Base-by-base conservation (phyloP, 768 basidiomycete species). In the Collybia mongolica region DNA sequence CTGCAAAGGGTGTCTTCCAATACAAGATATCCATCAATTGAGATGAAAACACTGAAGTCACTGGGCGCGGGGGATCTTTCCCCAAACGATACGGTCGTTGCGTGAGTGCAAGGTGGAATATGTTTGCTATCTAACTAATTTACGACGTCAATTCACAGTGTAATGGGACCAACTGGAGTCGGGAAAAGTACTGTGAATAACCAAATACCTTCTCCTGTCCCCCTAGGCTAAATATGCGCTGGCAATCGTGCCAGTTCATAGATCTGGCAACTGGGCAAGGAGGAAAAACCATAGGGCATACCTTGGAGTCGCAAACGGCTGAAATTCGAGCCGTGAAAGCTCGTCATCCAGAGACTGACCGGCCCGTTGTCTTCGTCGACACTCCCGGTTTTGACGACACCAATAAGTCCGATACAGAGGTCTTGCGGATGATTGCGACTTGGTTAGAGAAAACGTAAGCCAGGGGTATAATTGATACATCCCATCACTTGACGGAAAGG, bases 381-480 rank as follows among this genome's bases (percentile, higher is more conserved):
- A 54, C 53, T 14, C 53, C 53, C 1, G 53, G 48, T 12, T 50
- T 54, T 15, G 48, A 54, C 32, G 48, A 50, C 35, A 37, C 44
- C 43, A 40, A 45, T 18, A 44, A 41, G 44, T 48, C 48, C 9
- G 44, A 54, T 28, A 22, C 53, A 5, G 43, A 54, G 24, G 48
- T 50, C 23, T 28, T 54, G 39, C 37, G 48, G 37, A 48, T 43
- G 24, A 45, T 54, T 29, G 23, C 43, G 12, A 14, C 22, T 28
- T 54, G 48, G 53, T 38, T 54, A 6, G 28, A 42, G 22, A 54
- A 49, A 44, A 44, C 44, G 44, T 44, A 15, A 28, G 44, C 2
- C 24, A 24, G 5, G 11, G 3, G 11, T 11, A 3, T 5, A 3
- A 32, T 32, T 11, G 11, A 12, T 9, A 32, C 14, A 9, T 9